These are phyloP conservation scores for Erodium trifolium DNA, from an alignment of 441 rosid species.

Conservation along the genomic window DNA sequence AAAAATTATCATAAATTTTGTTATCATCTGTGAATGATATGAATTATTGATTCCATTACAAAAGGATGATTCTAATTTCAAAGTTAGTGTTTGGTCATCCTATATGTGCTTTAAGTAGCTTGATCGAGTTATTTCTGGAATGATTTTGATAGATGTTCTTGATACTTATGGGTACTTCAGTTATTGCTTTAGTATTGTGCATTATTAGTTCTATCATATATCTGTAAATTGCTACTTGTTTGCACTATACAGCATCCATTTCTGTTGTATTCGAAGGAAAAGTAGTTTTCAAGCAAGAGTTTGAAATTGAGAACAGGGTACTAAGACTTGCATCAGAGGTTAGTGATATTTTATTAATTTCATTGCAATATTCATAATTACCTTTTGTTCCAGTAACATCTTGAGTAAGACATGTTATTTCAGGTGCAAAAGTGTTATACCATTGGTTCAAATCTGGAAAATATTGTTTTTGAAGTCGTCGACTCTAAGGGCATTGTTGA, in stretches of 20 bases:
- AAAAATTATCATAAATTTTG: too few relatives aligned
- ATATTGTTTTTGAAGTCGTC: constrained; percentile 38
- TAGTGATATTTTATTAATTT: constrained; percentile 18
- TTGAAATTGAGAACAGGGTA: constrained; percentile 41
- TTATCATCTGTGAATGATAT: too few relatives aligned
- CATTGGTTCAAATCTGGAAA: constrained; percentile 44
- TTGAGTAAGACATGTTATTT: constrained; percentile 5
- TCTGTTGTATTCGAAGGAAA: constrained; percentile 27
- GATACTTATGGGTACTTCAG: not conserved
- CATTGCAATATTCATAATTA: not conserved
- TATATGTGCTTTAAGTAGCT: not conserved
- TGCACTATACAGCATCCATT: constrained; percentile 42
- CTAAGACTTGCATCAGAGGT: constrained; percentile 41
- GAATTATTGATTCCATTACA: too few relatives aligned
- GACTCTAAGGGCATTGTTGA: constrained; percentile 39
- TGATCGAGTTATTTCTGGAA: constrained; percentile 1
- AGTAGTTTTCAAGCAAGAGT: constrained; percentile 38
- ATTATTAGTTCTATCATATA: not conserved
- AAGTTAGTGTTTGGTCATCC: not conserved
- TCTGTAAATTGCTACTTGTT: constrained; percentile 10
- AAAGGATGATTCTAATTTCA: too few relatives aligned
- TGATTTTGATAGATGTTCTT: constrained; percentile 3
- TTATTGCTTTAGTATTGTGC: not conserved
- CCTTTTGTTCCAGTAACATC: not conserved
- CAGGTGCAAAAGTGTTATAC: constrained; percentile 38